Evolutionary conservation across 768 basidiomycete genomes (phyloP), one percentile per base, ranked within the genome.

Genomic region (Krasilnikovozyma curviuscula): DNA sequence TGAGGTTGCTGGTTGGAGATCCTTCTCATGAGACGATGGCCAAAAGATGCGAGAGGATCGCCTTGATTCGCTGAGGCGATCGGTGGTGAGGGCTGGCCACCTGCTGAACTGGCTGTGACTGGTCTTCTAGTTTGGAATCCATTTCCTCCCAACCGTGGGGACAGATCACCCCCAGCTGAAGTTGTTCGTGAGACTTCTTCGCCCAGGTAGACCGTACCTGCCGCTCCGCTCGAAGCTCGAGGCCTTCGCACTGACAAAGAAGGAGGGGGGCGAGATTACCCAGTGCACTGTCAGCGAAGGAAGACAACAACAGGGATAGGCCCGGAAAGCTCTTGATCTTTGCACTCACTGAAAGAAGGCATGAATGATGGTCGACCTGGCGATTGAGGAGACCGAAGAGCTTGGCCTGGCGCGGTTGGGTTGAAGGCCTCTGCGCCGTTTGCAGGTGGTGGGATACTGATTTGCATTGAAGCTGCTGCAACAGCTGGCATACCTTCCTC

Each of bases 1-100:
- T n/a, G n/a, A n/a, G n/a, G n/a, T n/a, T 43, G 41, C 13, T 52
- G 50, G 18, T 46, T 52, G 7, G 43, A 45, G 31, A 52, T 52
- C n/a, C 50, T 13, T 2, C 50, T 30, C 18, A 52, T 44, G 2
- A 52, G 44, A 10, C 50, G 37, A 24, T 40, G 35, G 8, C 50
- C 50, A 29, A 52, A 46, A 12, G 27, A 39, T 12, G 39, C 50
- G 39, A 52, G 30, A 13, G 50, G 50, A n/a, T 52, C 50, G 4
- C 37, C 38, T 13, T 34, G 14, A n/a, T 35, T 32, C 3, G 49
- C 35, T 7, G 24, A 19, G 1, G 42, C 37, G 21, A 50, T 34
- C 6, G 49, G 49, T 3, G 49, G 49, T 10, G 49, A 50, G 16
- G 34, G 41, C 23, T 31, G 48, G 42, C 29, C 35, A 19, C n/a